Evolutionary conservation across 345 rosid genomes (phyloP), one percentile per base, ranked within the genome.

Genomic region (Boechera divaricarpa): DNA sequence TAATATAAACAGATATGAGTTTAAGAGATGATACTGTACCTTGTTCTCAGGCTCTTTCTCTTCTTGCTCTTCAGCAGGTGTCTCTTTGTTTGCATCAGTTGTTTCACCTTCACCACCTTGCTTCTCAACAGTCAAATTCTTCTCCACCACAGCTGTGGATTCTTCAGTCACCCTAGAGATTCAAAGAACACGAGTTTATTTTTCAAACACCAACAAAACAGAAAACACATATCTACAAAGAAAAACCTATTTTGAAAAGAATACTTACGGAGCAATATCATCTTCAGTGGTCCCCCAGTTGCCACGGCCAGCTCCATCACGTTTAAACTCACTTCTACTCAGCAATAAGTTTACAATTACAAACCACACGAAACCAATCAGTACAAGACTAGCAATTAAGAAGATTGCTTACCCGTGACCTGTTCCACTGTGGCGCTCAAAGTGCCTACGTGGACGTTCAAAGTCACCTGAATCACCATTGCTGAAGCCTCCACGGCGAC

Each of bases 251-350:
- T 12, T 36, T 7, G 6, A 53, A 1, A 10, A 10, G 8, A 45
- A 68, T 33, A 79, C 97, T 83, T 70, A 95, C 99, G 80, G 85
- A 68, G 86, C 74, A 78, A 90, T 56, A 7, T 91, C 99, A 82
- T 88, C 97, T 38, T 83, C 70, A 58, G 83, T 77, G 53, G 87
- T 82, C 80, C 96, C 99, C 99, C 98, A 90, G 78, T 94, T 92
- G 16, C 92, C 91, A 62, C 91, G 93, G 35, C 98, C 98, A 82
- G 88, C 76, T 10, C 97, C 99, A 10, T 89, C 95, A n/a, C 99
- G 97, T 59, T 90, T 94, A 47, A 82, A 10, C 82, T 85, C 99
- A 69, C 76, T 87, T 67, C 98, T 94, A 77, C 59, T 12, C 42
- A 72, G 33, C 71, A 51, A 29, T 6, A 38, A 49, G 21, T 8